phyloP scores from a whole-genome alignment of 1,284 basidiomycete genomes.

The Tausonia pullulans region DNA sequence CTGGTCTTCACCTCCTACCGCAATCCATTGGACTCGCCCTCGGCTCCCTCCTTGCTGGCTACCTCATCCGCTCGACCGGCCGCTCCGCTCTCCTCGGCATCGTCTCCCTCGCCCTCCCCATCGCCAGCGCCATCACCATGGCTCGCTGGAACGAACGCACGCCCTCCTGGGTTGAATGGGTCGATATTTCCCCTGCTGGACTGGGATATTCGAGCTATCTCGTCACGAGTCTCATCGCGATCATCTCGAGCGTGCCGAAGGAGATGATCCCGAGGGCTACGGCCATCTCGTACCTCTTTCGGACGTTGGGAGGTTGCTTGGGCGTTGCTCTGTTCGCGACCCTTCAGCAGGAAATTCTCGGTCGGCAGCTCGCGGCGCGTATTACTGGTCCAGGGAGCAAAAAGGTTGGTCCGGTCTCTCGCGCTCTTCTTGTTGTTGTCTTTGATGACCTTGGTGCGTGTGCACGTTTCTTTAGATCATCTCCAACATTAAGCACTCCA shows the following conservation, averaged over 20 bases:
- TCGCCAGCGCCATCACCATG: slow-evolving; percentile 25
- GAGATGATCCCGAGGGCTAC: slow-evolving; percentile 29
- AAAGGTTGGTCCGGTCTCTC: slow-evolving; percentile 15
- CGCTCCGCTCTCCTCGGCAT: slow-evolving; percentile 28
- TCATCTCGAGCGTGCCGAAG: slow-evolving; percentile 5
- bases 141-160: slow-evolving; percentile 26
- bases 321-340: slow-evolving; percentile 23
- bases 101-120: slow-evolving; percentile 25
- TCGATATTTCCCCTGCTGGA: slow-evolving; percentile 28
- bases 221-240: slow-evolving; percentile 11
- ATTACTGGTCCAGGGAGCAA: slow-evolving; percentile 14
- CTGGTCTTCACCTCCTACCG: slow-evolving; percentile 56
- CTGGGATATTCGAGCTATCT: slow-evolving; percentile 23
- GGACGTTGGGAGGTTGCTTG: slow-evolving; percentile 31
- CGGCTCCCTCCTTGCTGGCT: slow-evolving; percentile 76
- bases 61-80: slow-evolving; percentile 39
- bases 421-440: background rate
- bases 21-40: slow-evolving; percentile 71
- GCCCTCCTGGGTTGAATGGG: slow-evolving; percentile 26
- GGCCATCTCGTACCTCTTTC: slow-evolving; percentile 32
- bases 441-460: background rate
- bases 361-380: slow-evolving; percentile 3
- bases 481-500: slow-evolving; percentile 31
- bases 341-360: slow-evolving; percentile 15
- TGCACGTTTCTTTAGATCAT: slow-evolving; percentile 22